Percentiles rank a stretch among this genome's conserved stretches.
Conservation (phyloP, 129 eudicot species). For the Flaveria bidentis region DNA sequence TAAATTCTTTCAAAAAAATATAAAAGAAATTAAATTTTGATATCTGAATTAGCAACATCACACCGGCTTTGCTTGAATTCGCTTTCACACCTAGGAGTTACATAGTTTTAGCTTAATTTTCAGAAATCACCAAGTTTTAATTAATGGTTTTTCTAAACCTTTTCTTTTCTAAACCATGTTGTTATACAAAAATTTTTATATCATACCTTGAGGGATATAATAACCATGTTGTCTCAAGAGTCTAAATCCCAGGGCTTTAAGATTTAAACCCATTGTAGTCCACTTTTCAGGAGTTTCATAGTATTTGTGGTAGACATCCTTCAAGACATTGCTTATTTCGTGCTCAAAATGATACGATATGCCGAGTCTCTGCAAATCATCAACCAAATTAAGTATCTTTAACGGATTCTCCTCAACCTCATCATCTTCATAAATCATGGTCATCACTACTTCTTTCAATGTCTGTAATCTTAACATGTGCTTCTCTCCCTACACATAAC, state of each 20-base stretch:
- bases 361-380: slow-evolving; percentile 55
- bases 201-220: slow-evolving; percentile 47
- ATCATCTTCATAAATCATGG: slow-evolving; percentile 20
- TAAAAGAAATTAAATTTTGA: no score
- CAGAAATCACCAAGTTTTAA: no score
- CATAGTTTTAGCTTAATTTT: no score
- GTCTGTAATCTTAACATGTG: background rate
- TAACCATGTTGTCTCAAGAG: slow-evolving; percentile 48
- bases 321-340: slow-evolving; percentile 30
- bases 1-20: no score
- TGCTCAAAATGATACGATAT: slow-evolving; percentile 45
- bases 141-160: no score
- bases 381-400: slow-evolving; percentile 40
- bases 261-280: slow-evolving; percentile 23
- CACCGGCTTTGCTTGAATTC: no score
- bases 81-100: no score
- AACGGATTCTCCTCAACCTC: slow-evolving; percentile 20
- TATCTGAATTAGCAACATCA: no score
- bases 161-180: no score
- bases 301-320: slow-evolving; percentile 20
- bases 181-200: no score
- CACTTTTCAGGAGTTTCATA: slow-evolving; percentile 2
- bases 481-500: slow-evolving; percentile 33
- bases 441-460: slow-evolving; percentile 35
- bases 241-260: slow-evolving; percentile 47